phyloP scores from a whole-genome alignment of 164 flowering plant genomes.

The Malania oleifera region DNA sequence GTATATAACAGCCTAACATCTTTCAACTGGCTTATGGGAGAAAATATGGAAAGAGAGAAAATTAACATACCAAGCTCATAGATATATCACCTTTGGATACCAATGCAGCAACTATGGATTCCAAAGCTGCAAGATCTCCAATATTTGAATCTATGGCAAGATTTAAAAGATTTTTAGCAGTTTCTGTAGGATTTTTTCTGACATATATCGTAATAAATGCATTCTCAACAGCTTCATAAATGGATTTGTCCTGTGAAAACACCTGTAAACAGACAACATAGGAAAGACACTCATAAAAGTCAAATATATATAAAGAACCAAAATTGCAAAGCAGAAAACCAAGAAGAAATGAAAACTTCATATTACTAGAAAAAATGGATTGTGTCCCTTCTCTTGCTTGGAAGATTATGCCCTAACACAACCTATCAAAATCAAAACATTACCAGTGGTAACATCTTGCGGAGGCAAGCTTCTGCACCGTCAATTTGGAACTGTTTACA shows the following conservation, averaged over 20 bases:
- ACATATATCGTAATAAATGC: slow-evolving; percentile 86
- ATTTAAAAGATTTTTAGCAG: slow-evolving; percentile 73
- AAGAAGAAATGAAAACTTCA: slow-evolving; percentile 1
- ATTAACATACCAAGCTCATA: slow-evolving; percentile 48
- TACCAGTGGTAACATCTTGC: slow-evolving; percentile 97
- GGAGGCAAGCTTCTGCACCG: slow-evolving; percentile 86
- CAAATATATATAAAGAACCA: not conserved
- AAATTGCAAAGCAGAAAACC: not conserved
- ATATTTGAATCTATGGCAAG: slow-evolving; percentile 82
- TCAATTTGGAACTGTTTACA: slow-evolving; percentile 95
- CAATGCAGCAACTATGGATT: slow-evolving; percentile 57
- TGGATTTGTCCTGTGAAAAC: slow-evolving; percentile 93
- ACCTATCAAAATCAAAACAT: slow-evolving; percentile 12
- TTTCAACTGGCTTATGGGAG: not conserved
- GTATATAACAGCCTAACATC: not conserved
- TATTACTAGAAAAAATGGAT: not conserved
- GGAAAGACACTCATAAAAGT: not conserved
- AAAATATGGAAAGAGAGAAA: not conserved
- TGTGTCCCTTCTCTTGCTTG: not conserved
- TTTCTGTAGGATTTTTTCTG: slow-evolving; percentile 57
- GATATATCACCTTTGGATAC: slow-evolving; percentile 90
- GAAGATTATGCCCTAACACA: not conserved
- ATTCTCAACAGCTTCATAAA: slow-evolving; percentile 91
- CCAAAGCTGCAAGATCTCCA: slow-evolving; percentile 94
- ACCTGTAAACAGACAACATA: slow-evolving; percentile 43